Evolutionary conservation across 306 rosid species (phyloP).

Genomic region (Canavalia gladiata): DNA sequence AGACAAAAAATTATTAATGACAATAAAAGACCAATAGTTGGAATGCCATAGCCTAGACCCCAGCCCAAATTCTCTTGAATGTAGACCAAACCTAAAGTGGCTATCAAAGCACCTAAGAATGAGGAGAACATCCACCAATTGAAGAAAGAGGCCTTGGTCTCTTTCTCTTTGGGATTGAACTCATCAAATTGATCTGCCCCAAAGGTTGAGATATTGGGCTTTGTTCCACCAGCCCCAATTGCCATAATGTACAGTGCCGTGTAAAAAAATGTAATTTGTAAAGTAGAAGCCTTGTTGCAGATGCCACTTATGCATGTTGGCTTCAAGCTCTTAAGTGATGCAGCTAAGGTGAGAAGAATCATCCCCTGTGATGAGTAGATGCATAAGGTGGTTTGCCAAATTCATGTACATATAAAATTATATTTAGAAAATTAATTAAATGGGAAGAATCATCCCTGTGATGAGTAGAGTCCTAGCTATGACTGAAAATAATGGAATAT

Average conservation of each 20-base stretch:
- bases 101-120: conserved; percentile 83
- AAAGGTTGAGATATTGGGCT: conserved; percentile 92
- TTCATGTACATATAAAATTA: background rate
- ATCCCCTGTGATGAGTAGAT: conserved; percentile 68
- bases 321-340: conserved; percentile 68
- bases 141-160: conserved; percentile 82
- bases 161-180: conserved; percentile 77
- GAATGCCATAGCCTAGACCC: conserved; percentile 89
- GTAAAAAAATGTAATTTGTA: conserved; percentile 80
- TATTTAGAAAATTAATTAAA: too few species aligned
- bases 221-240: conserved; percentile 89
- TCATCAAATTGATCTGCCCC: conserved; percentile 98
- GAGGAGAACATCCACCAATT: conserved; percentile 99
- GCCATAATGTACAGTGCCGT: conserved; percentile 88
- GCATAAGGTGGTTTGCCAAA: background rate
- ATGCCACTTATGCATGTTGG: conserved; percentile 68
- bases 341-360: conserved; percentile 70
- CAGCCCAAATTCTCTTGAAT: conserved; percentile 93
- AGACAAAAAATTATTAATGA: conserved; percentile 64
- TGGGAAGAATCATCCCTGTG: too few species aligned
- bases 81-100: conserved; percentile 79
- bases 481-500: too few species aligned
- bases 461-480: too few species aligned
- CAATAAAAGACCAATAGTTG: conserved; percentile 77
- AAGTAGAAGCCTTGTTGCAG: conserved; percentile 76